These are phyloP conservation scores for Neopestalotiopsis clavispora DNA, from an alignment of 2,329 filamentous ascomycete genomes.

Conservation along the genomic window DNA sequence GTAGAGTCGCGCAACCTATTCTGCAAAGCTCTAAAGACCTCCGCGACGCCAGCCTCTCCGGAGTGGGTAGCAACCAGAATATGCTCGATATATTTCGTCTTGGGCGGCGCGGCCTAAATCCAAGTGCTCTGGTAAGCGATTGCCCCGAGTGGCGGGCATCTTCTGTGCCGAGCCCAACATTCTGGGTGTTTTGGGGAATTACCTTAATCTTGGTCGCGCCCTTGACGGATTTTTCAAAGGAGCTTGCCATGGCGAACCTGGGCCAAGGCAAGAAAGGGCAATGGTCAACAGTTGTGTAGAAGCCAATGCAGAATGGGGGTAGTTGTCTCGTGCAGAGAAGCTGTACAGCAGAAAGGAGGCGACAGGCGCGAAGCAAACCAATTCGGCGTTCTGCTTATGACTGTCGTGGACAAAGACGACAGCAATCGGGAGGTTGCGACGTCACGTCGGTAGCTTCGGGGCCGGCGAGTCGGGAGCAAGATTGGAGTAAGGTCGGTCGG, in stretches of 20 bases:
- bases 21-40: conserved; percentile 92
- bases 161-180: not conserved
- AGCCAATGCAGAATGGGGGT: not conserved
- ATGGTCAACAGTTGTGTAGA: not conserved
- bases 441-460: conserved; percentile 23
- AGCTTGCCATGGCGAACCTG: conserved; percentile 69
- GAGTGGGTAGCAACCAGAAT: conserved; percentile 94
- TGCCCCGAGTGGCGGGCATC: conserved; percentile 3
- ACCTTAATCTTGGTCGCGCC: conserved; percentile 98
- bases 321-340: conserved; percentile 14
- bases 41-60: conserved; percentile 91
- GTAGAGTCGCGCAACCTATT: conserved; percentile 90
- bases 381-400: not conserved
- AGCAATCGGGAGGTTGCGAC: conserved; percentile 29
- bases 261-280: not conserved
- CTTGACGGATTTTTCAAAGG: conserved; percentile 99
- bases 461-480: conserved; percentile 14
- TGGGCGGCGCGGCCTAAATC: conserved; percentile 84
- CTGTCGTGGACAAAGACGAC: conserved; percentile 24
- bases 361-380: conserved; percentile 14
- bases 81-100: conserved; percentile 99
- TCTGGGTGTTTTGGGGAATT: conserved; percentile 26
- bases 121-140: conserved; percentile 23
- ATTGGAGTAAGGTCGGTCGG: not conserved
- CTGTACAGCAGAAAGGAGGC: conserved; percentile 13